These are phyloP conservation scores for Acrodontium crateriforme DNA, from an alignment of 2,329 filamentous ascomycete species.

Conservation along the genomic window DNA sequence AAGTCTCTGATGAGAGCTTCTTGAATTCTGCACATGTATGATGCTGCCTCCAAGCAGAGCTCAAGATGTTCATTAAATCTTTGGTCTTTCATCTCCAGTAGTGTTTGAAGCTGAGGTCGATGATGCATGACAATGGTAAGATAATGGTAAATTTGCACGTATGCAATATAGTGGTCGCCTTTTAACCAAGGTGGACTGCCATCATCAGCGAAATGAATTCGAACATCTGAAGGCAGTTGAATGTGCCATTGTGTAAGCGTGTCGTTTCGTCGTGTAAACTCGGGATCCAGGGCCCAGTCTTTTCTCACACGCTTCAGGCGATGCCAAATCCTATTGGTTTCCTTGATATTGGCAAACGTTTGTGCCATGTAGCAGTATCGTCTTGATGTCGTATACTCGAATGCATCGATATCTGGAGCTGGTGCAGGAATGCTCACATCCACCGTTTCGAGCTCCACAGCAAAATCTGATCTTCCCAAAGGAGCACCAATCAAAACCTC, in stretches of 20 bases:
- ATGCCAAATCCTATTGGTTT: slow-evolving; percentile 62
- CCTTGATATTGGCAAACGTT: slow-evolving; percentile 62
- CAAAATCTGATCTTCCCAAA: slow-evolving; percentile 66
- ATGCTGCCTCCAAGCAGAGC: slow-evolving; percentile 72
- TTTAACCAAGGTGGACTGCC: slow-evolving; percentile 66
- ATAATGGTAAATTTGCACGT: slow-evolving; percentile 80
- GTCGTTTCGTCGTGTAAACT: slow-evolving; percentile 66
- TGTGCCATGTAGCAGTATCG: slow-evolving; percentile 74
- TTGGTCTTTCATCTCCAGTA: slow-evolving; percentile 63
- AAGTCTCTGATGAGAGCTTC: slow-evolving; percentile 67
- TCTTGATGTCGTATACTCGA: slow-evolving; percentile 63
- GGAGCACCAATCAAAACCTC: slow-evolving; percentile 90
- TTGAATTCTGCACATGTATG: slow-evolving; percentile 71
- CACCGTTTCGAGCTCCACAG: slow-evolving; percentile 60
- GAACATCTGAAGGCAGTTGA: slow-evolving; percentile 65
- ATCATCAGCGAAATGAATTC: slow-evolving; percentile 63
- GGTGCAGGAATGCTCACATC: slow-evolving; percentile 56
- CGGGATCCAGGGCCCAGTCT: slow-evolving; percentile 78
- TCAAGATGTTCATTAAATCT: slow-evolving; percentile 82
- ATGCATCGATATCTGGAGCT: slow-evolving; percentile 53
- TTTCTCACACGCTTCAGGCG: slow-evolving; percentile 60
- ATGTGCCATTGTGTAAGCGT: slow-evolving; percentile 62
- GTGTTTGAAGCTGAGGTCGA: slow-evolving; percentile 63
- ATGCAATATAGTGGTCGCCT: slow-evolving; percentile 74
- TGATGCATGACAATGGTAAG: slow-evolving; percentile 76